Conservation (phyloP, 2,329 filamentous ascomycete genomes). For the Huntiella moniliformis region DNA sequence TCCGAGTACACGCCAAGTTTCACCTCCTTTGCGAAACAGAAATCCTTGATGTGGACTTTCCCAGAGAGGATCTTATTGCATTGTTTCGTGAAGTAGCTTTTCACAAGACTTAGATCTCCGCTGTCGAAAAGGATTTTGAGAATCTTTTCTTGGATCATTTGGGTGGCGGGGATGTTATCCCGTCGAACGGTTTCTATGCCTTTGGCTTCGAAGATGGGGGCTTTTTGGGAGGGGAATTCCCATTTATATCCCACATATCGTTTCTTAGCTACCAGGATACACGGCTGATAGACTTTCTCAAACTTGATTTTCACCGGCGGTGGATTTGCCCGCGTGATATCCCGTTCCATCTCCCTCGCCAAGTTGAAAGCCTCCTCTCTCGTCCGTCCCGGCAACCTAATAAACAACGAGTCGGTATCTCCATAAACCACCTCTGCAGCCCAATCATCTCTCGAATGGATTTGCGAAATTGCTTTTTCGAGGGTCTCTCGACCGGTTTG, state of each 20-base stretch:
- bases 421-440: slow-evolving; percentile 94
- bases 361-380: slow-evolving; percentile 80
- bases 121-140: slow-evolving; percentile 79
- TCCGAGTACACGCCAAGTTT: slow-evolving; percentile 59
- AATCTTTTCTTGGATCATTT: slow-evolving; percentile 89
- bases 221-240: slow-evolving; percentile 53
- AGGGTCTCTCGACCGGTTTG: slow-evolving; percentile 89
- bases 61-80: slow-evolving; percentile 86
- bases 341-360: slow-evolving; percentile 76
- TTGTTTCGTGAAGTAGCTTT: slow-evolving; percentile 74
- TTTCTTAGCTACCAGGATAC: slow-evolving; percentile 86
- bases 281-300: slow-evolving; percentile 95
- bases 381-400: slow-evolving; percentile 73
- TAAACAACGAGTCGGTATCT: slow-evolving; percentile 88
- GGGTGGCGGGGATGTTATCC: slow-evolving; percentile 85
- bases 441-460: slow-evolving; percentile 77
- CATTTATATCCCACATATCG: slow-evolving; percentile 97
- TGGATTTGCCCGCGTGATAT: slow-evolving; percentile 77
- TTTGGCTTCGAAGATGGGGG: slow-evolving; percentile 90
- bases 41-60: slow-evolving; percentile 77
- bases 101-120: slow-evolving; percentile 78
- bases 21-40: slow-evolving; percentile 88
- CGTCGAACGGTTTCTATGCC: slow-evolving; percentile 93
- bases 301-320: slow-evolving; percentile 90
- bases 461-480: slow-evolving; percentile 79